A percentile compares a stretch with the other conserved stretches of the same genome.
phyloP scores from a whole-genome alignment of 192 early-diverging fungal genomes.

The Backusella luteola region DNA sequence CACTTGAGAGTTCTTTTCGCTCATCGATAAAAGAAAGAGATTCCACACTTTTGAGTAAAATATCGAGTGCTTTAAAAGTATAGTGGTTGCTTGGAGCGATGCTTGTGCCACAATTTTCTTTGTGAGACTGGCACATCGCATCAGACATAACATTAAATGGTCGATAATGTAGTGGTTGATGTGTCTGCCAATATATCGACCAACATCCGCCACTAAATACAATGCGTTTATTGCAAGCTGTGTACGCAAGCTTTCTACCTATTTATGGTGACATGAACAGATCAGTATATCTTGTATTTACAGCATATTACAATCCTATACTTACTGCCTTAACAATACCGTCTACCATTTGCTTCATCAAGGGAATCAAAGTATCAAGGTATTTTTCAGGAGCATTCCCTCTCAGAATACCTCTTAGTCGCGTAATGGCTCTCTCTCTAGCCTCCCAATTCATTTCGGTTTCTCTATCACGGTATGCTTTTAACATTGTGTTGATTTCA shows the following conservation, averaged over 20 bases:
- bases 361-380: slow-evolving; percentile 13
- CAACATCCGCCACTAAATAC: slow-evolving; percentile 33
- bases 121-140: slow-evolving; percentile 27
- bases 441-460: slow-evolving; percentile 39
- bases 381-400: slow-evolving; percentile 31
- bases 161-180: slow-evolving; percentile 40
- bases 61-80: slow-evolving; percentile 29
- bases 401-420: slow-evolving; percentile 29
- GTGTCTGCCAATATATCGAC: slow-evolving; percentile 10
- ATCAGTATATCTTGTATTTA: background rate
- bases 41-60: slow-evolving; percentile 34
- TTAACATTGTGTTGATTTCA: slow-evolving; percentile 16
- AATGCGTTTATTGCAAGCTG: slow-evolving; percentile 36
- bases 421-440: slow-evolving; percentile 27
- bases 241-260: slow-evolving; percentile 28
- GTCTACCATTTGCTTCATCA: slow-evolving; percentile 25
- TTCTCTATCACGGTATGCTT: slow-evolving; percentile 32
- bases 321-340: slow-evolving; percentile 28
- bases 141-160: slow-evolving; percentile 30
- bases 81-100: slow-evolving; percentile 14
- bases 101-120: slow-evolving; percentile 37
- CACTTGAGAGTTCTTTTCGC: slow-evolving; percentile 42
- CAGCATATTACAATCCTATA: background rate
- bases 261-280: background rate
- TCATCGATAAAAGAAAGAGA: slow-evolving; percentile 31